phyloP scores from a whole-genome alignment of 306 rosid genomes.

The Citrullus amarus region DNA sequence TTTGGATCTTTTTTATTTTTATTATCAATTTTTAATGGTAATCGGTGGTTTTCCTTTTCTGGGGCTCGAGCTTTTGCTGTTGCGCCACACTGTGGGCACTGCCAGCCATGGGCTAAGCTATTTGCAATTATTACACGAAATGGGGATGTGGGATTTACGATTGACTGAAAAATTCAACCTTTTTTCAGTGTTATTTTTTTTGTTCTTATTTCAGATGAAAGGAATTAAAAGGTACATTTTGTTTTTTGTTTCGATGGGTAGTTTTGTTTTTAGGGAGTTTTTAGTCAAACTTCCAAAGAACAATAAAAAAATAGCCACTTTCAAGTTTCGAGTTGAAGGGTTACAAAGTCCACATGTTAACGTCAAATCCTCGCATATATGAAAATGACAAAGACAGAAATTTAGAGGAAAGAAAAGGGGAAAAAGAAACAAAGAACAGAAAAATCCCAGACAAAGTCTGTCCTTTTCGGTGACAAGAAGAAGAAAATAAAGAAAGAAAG shows the following conservation, averaged over 20 bases:
- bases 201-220: not conserved
- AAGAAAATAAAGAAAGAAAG: not conserved
- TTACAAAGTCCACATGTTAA: not conserved
- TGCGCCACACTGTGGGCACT: not conserved
- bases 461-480: not conserved
- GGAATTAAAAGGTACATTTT: not conserved
- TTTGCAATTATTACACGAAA: not conserved
- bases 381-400: not conserved
- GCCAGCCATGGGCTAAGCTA: not conserved
- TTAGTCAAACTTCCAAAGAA: not conserved
- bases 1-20: not conserved
- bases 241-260: not conserved
- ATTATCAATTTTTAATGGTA: not conserved
- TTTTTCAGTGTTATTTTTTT: not conserved
- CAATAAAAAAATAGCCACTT: not conserved
- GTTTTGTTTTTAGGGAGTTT: not conserved
- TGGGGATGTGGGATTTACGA: not conserved
- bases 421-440: not conserved
- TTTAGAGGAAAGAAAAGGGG: not conserved
- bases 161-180: not conserved
- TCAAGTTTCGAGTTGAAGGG: not conserved
- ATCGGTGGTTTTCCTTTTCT: not conserved
- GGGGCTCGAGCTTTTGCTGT: not conserved
- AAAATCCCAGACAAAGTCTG: not conserved
- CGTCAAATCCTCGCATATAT: not conserved